Evolutionary conservation across 495 filamentous ascomycete genomes (phyloP).

Genomic region (Lasiosphaeria ovina): DNA sequence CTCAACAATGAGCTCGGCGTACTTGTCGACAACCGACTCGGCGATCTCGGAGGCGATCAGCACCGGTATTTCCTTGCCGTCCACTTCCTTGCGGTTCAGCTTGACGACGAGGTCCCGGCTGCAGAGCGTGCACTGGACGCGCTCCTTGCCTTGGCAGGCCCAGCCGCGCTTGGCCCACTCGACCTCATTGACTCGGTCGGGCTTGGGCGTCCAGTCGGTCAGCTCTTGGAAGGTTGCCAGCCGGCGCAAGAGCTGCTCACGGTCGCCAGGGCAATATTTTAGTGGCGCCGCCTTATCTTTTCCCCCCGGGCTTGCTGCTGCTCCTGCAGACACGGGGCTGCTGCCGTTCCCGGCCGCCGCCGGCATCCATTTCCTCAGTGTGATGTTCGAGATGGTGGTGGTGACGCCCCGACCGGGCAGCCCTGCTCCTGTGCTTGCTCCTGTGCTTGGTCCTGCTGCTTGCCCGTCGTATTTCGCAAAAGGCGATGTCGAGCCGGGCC

Average conservation of each 20-base stretch:
- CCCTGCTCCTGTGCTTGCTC: not conserved
- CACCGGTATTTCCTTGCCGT: constrained; percentile 58
- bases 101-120: constrained; percentile 77
- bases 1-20: constrained; percentile 65
- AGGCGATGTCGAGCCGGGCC: constrained; percentile 18
- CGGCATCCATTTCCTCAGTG: constrained; percentile 42
- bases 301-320: not conserved
- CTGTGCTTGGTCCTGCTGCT: not conserved
- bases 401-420: constrained; percentile 13
- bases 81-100: constrained; percentile 66
- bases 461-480: constrained; percentile 20
- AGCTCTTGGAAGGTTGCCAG: constrained; percentile 86
- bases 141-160: constrained; percentile 78
- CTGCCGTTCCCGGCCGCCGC: constrained; percentile 11
- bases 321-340: constrained; percentile 1
- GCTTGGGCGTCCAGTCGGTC: constrained; percentile 83
- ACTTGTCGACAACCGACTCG: constrained; percentile 73
- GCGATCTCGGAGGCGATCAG: constrained; percentile 53
- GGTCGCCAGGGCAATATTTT: constrained; percentile 77
- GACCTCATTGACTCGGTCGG: constrained; percentile 79
- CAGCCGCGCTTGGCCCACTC: constrained; percentile 95
- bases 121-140: constrained; percentile 81
- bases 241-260: constrained; percentile 74
- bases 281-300: constrained; percentile 9
- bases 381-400: constrained; percentile 41